phyloP scores from a whole-genome alignment of 1,139 yeast species.

The Yamadazyma aaseri region DNA sequence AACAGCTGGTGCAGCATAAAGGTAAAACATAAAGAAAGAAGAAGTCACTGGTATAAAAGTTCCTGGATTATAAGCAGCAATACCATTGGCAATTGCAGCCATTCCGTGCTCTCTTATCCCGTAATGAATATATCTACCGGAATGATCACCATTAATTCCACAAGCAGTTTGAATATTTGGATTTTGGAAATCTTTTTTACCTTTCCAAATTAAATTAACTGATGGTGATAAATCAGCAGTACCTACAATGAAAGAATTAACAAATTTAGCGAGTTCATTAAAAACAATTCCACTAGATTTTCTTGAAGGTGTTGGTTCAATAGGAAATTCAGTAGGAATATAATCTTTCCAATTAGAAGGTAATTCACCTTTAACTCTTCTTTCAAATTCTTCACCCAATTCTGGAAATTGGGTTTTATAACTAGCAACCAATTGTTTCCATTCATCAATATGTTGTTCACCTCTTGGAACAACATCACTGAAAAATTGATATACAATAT shows the following conservation, averaged over 20 bases:
- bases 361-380: constrained; percentile 21
- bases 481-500: constrained; percentile 22
- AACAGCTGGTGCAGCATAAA: constrained; percentile 37
- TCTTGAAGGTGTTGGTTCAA: constrained; percentile 22
- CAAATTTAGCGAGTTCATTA: constrained; percentile 18
- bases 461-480: constrained; percentile 17
- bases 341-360: constrained; percentile 20
- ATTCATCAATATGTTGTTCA: constrained; percentile 13
- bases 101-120: constrained; percentile 38
- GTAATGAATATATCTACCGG: constrained; percentile 29
- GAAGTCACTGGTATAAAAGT: constrained; percentile 35
- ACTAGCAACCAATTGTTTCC: constrained; percentile 16
- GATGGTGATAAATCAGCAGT: constrained; percentile 29
- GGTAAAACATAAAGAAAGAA: constrained; percentile 34
- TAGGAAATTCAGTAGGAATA: constrained; percentile 19
- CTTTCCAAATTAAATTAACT: constrained; percentile 25
- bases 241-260: constrained; percentile 24
- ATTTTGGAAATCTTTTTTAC: constrained; percentile 24
- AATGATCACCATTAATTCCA: constrained; percentile 25
- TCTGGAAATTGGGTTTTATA: constrained; percentile 20
- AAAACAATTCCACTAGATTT: constrained; percentile 22
- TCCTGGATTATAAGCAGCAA: constrained; percentile 32
- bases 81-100: constrained; percentile 36
- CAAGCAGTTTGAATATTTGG: constrained; percentile 20
- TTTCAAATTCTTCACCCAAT: constrained; percentile 18